phyloP scores from a whole-genome alignment of 768 basidiomycete species.

The Agaricus bisporus region DNA sequence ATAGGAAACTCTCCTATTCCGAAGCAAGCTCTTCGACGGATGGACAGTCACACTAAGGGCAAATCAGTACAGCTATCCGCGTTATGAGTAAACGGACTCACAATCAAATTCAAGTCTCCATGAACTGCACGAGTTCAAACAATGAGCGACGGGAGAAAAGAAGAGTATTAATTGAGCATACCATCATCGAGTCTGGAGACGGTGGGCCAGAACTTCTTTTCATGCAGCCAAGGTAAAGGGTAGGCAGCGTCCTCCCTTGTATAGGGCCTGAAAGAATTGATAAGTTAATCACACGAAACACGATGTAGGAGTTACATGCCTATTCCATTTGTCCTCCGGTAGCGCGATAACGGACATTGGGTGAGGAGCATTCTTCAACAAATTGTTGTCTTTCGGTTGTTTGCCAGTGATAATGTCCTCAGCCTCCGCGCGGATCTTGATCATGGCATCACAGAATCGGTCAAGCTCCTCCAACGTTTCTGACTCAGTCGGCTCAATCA shows the following conservation, averaged over 20 bases:
- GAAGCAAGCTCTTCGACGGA: slow-evolving; percentile 71
- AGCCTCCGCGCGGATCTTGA: slow-evolving; percentile 88
- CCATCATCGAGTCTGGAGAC: slow-evolving; percentile 92
- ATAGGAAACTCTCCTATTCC: slow-evolving; percentile 2
- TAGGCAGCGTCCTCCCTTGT: slow-evolving; percentile 88
- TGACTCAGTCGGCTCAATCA: slow-evolving; percentile 97
- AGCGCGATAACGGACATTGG: slow-evolving; percentile 66
- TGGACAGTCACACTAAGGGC: slow-evolving; percentile 72
- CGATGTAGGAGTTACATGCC: slow-evolving; percentile 36
- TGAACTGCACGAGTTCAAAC: slow-evolving; percentile 48
- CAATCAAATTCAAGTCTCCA: slow-evolving; percentile 87
- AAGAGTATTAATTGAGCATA: slow-evolving; percentile 27
- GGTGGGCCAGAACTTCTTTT: slow-evolving; percentile 96
- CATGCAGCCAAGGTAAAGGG: slow-evolving; percentile 73
- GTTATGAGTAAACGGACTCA: slow-evolving; percentile 32
- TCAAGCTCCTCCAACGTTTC: slow-evolving; percentile 93
- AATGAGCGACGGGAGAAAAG: background rate
- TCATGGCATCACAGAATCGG: slow-evolving; percentile 98
- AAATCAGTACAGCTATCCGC: background rate
- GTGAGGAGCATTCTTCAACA: slow-evolving; percentile 93
- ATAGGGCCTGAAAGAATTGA: slow-evolving; percentile 57
- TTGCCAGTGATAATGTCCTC: slow-evolving; percentile 82
- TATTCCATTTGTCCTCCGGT: slow-evolving; percentile 82
- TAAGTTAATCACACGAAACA: slow-evolving; percentile 8
- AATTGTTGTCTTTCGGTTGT: slow-evolving; percentile 87